Percentiles rank a stretch among this genome's conserved stretches.
phyloP scores from a whole-genome alignment of 2,329 filamentous ascomycete species.

The Paraphaeosphaeria sporulosa region DNA sequence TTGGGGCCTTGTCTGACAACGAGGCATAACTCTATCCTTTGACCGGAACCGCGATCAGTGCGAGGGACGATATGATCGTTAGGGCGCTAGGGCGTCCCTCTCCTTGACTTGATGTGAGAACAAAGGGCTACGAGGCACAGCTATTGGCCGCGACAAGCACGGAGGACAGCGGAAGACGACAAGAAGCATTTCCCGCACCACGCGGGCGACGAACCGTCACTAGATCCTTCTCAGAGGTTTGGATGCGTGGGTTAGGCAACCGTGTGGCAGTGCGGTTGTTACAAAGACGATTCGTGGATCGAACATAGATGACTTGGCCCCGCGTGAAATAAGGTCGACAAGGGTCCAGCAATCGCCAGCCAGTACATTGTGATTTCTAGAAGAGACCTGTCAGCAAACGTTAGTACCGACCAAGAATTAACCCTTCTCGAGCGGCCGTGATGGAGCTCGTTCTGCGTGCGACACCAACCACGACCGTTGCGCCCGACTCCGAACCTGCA shows the following conservation, averaged over 20 bases:
- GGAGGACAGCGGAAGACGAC: neutral
- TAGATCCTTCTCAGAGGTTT: conserved; percentile 4
- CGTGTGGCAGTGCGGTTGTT: conserved; percentile 12
- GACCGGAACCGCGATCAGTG: neutral
- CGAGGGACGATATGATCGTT: conserved; percentile 1
- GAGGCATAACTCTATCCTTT: neutral
- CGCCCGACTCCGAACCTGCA: conserved; percentile 1
- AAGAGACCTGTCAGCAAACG: conserved; percentile 1
- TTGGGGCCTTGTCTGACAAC: conserved; percentile 10
- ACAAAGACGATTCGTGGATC: conserved; percentile 1
- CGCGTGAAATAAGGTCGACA: conserved; percentile 2
- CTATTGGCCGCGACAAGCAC: conserved; percentile 1
- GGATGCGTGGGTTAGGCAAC: conserved; percentile 10
- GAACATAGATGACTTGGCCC: conserved; percentile 2
- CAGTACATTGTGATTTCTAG: neutral
- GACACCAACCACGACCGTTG: neutral
- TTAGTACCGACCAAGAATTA: neutral
- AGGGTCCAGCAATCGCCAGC: conserved; percentile 3
- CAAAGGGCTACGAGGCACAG: neutral
- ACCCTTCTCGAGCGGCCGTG: neutral
- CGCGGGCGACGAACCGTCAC: neutral
- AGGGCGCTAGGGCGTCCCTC: conserved; percentile 9
- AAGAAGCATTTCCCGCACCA: conserved; percentile 5
- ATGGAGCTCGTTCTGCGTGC: neutral
- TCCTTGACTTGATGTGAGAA: neutral